A percentile compares a stretch with the other conserved stretches of the same genome.
Conservation (phyloP, 2,329 filamentous ascomycete species). For the Alternaria metachromatica region DNA sequence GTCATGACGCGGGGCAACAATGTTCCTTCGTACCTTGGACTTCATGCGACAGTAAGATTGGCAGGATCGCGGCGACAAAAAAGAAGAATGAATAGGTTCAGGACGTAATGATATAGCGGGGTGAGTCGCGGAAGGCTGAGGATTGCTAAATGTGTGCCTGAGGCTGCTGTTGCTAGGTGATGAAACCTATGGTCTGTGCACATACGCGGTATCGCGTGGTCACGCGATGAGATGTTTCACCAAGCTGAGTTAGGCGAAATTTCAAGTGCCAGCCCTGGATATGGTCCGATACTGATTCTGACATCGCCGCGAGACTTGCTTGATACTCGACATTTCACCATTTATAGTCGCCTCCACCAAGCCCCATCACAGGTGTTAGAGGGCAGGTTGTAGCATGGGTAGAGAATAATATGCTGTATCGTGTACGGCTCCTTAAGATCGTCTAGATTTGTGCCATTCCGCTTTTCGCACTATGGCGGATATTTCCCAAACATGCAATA, state of each 20-base stretch:
- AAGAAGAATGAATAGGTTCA: not conserved
- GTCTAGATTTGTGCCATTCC: conserved; percentile 38
- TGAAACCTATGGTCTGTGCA: conserved; percentile 19
- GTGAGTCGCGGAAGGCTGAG: conserved; percentile 18
- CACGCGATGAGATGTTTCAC: conserved; percentile 24
- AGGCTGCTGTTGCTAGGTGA: conserved; percentile 24
- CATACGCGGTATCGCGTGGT: conserved; percentile 24
- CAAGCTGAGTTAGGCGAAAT: not conserved
- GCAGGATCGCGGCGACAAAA: not conserved
- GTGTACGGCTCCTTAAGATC: conserved; percentile 24
- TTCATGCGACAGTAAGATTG: not conserved
- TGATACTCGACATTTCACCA: not conserved
- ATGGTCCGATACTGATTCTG: not conserved
- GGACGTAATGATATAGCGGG: not conserved
- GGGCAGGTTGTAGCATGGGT: not conserved
- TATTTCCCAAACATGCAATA: conserved; percentile 48
- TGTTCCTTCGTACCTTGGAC: not conserved
- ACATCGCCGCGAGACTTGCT: not conserved
- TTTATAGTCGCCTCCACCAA: not conserved
- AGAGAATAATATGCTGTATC: conserved; percentile 11
- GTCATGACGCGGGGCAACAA: conserved; percentile 10
- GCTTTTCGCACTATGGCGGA: conserved; percentile 45
- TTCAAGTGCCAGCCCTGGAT: not conserved
- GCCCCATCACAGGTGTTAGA: not conserved
- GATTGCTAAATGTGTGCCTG: conserved; percentile 23